Evolutionary conservation across 176 grass and related monocot species (phyloP).

Genomic region (Melocanna baccifera): DNA sequence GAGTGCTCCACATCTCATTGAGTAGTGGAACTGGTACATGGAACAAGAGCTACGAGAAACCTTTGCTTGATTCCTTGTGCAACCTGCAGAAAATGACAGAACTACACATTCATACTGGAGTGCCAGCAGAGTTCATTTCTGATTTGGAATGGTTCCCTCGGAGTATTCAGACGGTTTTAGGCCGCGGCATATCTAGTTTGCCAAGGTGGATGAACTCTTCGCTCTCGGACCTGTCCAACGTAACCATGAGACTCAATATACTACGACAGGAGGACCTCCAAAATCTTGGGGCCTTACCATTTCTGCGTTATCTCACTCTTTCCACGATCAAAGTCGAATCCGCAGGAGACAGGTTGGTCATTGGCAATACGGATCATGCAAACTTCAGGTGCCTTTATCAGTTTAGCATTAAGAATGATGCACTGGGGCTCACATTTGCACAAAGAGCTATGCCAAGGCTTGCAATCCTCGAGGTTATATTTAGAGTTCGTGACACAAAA

Average conservation of each 20-base stretch:
- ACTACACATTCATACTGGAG: background rate
- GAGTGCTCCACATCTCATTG: background rate
- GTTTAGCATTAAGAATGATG: too few relatives aligned
- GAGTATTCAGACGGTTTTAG: too few relatives aligned
- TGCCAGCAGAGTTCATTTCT: background rate
- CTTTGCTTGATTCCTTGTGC: background rate
- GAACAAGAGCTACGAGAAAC: background rate
- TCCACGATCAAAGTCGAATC: background rate
- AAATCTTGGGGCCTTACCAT: background rate
- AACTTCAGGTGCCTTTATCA: too few relatives aligned
- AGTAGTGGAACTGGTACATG: background rate
- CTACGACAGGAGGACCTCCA: background rate
- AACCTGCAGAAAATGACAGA: background rate
- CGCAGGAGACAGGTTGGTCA: background rate
- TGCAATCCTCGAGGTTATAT: background rate
- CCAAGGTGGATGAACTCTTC: constrained; percentile 15
- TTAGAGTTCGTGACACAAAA: background rate
- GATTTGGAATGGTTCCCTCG: too few relatives aligned
- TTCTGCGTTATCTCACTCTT: background rate
- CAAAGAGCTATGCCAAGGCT: constrained; percentile 17
- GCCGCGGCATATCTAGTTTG: background rate
- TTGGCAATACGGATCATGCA: background rate
- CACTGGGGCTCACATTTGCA: background rate
- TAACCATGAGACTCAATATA: background rate
- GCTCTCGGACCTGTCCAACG: background rate